Evolutionary conservation across 352 stramenopile genomes (phyloP), one percentile per base, ranked within the genome.

Genomic region (Pythium brachiatum): DNA sequence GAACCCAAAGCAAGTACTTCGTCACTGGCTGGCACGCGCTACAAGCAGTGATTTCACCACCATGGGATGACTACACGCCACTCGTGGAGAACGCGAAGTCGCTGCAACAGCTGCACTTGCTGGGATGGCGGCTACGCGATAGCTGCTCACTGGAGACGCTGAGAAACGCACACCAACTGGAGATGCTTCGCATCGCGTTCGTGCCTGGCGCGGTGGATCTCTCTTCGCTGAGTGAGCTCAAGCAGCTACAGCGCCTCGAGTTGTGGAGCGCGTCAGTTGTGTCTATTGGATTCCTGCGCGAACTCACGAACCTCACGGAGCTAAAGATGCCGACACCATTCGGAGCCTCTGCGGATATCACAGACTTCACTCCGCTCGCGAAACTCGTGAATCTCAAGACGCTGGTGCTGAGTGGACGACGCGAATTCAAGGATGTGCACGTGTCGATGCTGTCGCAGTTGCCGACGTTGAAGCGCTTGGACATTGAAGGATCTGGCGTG

Each of bases 101-200:
- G 7, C 26, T 69, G 20, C 23, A 26, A 15, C n/a, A 12, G 15
- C 25, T 69, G 2, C 36, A 56, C 2, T 27, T 69, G 31, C 52
- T 63, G 16, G 54, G 62, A 3, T 69, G 62, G 62, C 23, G 62
- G n/a, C 51, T 50, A 8, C 53, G 62, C 36, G 62, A 69, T 38
- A 61, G 51, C 25, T 63, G 62, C 20, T 47, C 62, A 50, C 27
- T 69, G 12, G 54, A 21, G 16, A 43, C 51, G 2, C 36, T 69
- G 47, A 53, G 46, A 38, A 18, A 55, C 3, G 62, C 47, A n/a
- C 9, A 1, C 8, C 29, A 7, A 12, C 27, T 69, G 25, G 47
- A 43, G 36, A 60, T 12, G 12, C 54, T 69, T 18, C 36, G 44
- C 5, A 61, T 69, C 26, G 43, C 53, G 23, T 69, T 69, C 48